Base-by-base conservation (phyloP, 2,329 filamentous ascomycete species). In the Ophiostoma populinum region DNA sequence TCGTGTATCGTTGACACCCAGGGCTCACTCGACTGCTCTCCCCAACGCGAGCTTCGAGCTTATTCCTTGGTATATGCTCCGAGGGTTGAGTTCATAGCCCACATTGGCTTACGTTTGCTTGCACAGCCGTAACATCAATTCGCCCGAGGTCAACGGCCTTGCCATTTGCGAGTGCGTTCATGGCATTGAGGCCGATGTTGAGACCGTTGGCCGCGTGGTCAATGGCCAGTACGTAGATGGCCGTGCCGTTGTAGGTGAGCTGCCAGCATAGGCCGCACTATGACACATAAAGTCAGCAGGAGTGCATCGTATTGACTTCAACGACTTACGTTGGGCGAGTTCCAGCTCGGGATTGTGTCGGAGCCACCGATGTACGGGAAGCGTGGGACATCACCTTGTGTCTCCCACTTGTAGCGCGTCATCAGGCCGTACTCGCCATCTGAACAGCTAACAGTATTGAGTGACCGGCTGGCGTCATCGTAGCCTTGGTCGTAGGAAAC, bases 191-290 rank as follows among this genome's bases (percentile, higher is more conserved):
- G n/a, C 57, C 68, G 41, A 75, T 60, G 54, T 72, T 74, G 27
- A 94, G 70, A 50, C 95, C 87, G 41, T 85, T 85, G 24, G 92
- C 66, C 12, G 86, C 92, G 53, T 95, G 93, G 55, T 93, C 93
- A 12, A 93, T 69, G 10, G 86, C 86, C n/a, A 94, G 63, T 35
- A 93, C 92, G 42, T 82, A 76, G 72, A 53, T 75, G 42, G 35
- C 62, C 39, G 51, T 55, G 42, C 61, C 61, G 26, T 61, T 55
- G 51, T 63, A 75, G 11, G 54, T 58, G 37, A 73, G 55, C 39
- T 55, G 46, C 60, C 65, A 76, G 60, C 72, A 76, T 20, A 58
- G 62, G 33, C 71, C 71, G 54, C 72, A 76, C 51, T 58, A 47
- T n/a, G 42, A n/a, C 12, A 9, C 12, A n/a, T n/a, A 17, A 6